Base-by-base conservation (phyloP, 768 basidiomycete genomes). In the Lyophyllum semitale region DNA sequence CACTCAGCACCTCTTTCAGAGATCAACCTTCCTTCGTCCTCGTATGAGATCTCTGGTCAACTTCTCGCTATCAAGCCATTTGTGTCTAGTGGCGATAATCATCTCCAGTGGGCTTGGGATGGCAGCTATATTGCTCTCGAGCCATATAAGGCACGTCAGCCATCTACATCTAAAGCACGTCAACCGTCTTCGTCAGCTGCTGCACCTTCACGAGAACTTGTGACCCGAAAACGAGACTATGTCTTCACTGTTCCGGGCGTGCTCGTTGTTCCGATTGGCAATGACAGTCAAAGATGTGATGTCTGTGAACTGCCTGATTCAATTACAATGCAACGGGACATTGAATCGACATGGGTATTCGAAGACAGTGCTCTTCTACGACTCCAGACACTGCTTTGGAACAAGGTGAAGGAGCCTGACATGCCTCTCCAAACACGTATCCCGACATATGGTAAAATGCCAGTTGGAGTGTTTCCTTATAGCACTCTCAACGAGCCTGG, bases 1-100 rank as follows among this genome's bases (percentile, higher is more conserved):
- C 33, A 54, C 41, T 33, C 30, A 11, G 59, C 54, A 22, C 62
- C 62, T 7, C 12, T 46, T 20, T 32, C 15, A 3, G 59, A 63
- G 41, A 52, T 63, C 5, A 12, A 30, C 6, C 51, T 64, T 8
- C 56, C 56, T 3, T 33, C 54, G 13, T 60, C 59, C 7, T 22
- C 30, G 8, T 65, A 54, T 48, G 52, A 61, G 22, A 18, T 63
- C 20, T 54, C 59, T 1, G 63, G 63, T 1, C 56, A 65, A 30
- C 47, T 63, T 12, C 52, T 65, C 17, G 54, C 59, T 3, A 26
- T 64, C 26, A 29, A 47, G 30, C 55, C 53, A n/a, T 29, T 48
- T 33, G n/a, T 20, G 8, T 27, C 46, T 3, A 48, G 30, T 20
- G 11, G 3, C 46, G 27, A 29, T 4, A 26, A n/a, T 41, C 33